Percentiles rank a stretch among this genome's conserved stretches.
phyloP scores from a whole-genome alignment of 2,329 filamentous ascomycete genomes.

The Herpotrichia juniperi region DNA sequence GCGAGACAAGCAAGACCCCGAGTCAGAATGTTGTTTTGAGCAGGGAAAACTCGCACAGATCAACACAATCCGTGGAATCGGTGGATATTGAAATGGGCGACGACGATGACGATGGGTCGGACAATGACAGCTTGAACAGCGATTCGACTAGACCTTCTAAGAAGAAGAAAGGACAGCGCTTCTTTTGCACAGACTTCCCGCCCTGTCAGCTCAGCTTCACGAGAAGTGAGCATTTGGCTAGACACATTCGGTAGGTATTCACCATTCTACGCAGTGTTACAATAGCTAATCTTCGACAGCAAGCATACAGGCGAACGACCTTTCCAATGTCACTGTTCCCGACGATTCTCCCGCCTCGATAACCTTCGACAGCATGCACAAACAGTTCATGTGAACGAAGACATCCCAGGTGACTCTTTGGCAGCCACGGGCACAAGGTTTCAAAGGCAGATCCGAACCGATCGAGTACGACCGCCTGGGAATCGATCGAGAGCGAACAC shows the following conservation, averaged over 20 bases:
- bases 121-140: constrained; percentile 56
- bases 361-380: constrained; percentile 97
- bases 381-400: constrained; percentile 96
- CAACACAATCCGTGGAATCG: constrained; percentile 65
- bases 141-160: constrained; percentile 77
- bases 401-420: constrained; percentile 91
- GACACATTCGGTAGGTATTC: constrained; percentile 79
- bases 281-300: constrained; percentile 54
- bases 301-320: constrained; percentile 98
- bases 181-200: constrained; percentile 94
- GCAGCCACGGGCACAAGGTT: constrained; percentile 92
- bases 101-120: constrained; percentile 66
- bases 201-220: constrained; percentile 96
- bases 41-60: constrained; percentile 65
- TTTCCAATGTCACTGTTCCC: constrained; percentile 93
- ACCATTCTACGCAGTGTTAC: constrained; percentile 1
- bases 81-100: constrained; percentile 80
- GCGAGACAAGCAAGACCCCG: constrained; percentile 48
- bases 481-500: constrained; percentile 79
- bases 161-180: constrained; percentile 96
- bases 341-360: constrained; percentile 90
- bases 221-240: constrained; percentile 89
- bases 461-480: constrained; percentile 76
- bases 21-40: constrained; percentile 50
- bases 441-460: constrained; percentile 88